phyloP scores from a whole-genome alignment of 805 yeast genomes.

The Ascoidea tarda region DNA sequence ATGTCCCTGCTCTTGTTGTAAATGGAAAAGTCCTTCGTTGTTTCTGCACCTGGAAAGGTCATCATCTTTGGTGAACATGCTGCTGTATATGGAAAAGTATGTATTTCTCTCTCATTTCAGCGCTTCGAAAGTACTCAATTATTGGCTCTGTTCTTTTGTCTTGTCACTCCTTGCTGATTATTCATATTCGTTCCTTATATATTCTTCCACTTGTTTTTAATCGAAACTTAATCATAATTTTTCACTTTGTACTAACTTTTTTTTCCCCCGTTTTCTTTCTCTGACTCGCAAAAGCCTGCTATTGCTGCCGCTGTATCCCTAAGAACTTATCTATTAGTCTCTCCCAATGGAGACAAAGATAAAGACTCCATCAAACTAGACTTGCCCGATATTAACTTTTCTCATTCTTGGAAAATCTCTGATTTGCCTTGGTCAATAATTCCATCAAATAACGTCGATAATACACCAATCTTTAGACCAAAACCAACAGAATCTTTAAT shows the following conservation, averaged over 20 bases:
- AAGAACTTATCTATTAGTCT: slow-evolving; percentile 66
- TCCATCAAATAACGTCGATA: too few species aligned
- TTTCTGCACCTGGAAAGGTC: slow-evolving; percentile 94
- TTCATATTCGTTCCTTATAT: too few species aligned
- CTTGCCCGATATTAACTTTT: slow-evolving; percentile 71
- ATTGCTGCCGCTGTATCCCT: slow-evolving; percentile 80
- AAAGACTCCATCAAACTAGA: slow-evolving; percentile 35
- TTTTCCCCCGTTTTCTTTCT: too few species aligned
- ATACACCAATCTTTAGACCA: neutral
- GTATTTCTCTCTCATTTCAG: slow-evolving; percentile 9
- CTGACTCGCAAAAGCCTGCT: neutral
- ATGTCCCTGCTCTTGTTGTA: too few species aligned
- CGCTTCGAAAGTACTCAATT: too few species aligned
- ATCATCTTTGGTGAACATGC: slow-evolving; percentile 95
- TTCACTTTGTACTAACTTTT: too few species aligned
- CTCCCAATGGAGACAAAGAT: slow-evolving; percentile 25
- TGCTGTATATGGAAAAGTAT: slow-evolving; percentile 69
- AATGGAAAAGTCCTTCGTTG: slow-evolving; percentile 37
- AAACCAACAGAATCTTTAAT: slow-evolving; percentile 37
- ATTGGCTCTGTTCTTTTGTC: too few species aligned
- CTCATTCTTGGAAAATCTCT: slow-evolving; percentile 43
- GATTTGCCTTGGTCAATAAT: slow-evolving; percentile 45
- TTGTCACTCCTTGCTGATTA: too few species aligned
- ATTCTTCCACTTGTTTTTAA: too few species aligned
- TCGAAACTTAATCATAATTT: too few species aligned